phyloP scores from a whole-genome alignment of 2,329 filamentous ascomycete species.

The Dryadomyces sulphureus region DNA sequence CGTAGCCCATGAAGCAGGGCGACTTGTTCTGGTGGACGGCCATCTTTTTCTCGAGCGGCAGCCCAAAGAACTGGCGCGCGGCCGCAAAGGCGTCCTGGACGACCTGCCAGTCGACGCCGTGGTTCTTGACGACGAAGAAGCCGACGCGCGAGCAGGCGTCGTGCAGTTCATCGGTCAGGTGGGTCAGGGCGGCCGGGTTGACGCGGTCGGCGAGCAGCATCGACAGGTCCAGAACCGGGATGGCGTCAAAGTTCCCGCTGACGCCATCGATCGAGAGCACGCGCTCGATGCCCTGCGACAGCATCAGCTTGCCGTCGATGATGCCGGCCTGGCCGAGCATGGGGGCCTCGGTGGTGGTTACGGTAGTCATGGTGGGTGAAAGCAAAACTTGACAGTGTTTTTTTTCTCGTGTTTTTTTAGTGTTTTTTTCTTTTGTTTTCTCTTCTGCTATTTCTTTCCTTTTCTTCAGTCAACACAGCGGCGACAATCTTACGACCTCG shows the following conservation, averaged over 20 bases:
- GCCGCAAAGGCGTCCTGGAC: conserved; percentile 13
- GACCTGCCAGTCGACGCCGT: conserved; percentile 19
- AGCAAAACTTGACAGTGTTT: background rate
- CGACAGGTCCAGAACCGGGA: conserved; percentile 1
- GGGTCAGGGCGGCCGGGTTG: background rate
- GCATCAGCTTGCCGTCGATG: conserved; percentile 1
- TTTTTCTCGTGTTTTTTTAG: background rate
- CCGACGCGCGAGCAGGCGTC: background rate
- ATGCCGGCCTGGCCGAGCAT: conserved; percentile 1
- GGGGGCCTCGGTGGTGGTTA: background rate
- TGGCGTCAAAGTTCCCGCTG: conserved; percentile 1
- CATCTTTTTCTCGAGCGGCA: background rate
- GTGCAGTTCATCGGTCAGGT: background rate
- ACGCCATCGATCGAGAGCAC: background rate
- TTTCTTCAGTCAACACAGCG: background rate
- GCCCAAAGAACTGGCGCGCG: background rate
- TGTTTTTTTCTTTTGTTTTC: background rate
- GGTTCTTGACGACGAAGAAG: background rate
- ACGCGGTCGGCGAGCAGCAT: background rate
- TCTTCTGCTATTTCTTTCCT: background rate
- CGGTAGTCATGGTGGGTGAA: background rate
- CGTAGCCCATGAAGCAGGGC: conserved; percentile 5
- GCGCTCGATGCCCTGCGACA: conserved; percentile 2
- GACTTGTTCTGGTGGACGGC: conserved; percentile 3
- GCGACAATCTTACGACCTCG: background rate